These are phyloP conservation scores for Russula emetica DNA, from an alignment of 768 basidiomycete genomes.

Conservation along the genomic window DNA sequence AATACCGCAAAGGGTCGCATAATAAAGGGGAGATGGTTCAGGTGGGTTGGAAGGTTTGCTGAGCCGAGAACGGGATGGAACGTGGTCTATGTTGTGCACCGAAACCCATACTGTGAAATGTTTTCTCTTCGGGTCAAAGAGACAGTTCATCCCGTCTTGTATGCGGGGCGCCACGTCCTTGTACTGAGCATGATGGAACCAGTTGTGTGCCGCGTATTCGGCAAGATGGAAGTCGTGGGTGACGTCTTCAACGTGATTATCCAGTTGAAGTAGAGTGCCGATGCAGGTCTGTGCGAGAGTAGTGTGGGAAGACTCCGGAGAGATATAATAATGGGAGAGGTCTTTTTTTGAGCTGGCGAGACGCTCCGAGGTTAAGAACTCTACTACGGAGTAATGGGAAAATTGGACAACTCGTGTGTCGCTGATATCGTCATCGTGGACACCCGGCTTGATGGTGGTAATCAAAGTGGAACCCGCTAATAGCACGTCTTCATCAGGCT, in stretches of 20 bases:
- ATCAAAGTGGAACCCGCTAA: constrained; percentile 2
- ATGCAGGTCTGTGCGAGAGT: constrained; percentile 2
- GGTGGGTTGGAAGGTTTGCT: too few relatives aligned
- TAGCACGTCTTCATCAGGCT: background rate
- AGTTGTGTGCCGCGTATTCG: constrained; percentile 1
- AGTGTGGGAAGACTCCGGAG: background rate
- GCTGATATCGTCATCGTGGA: background rate
- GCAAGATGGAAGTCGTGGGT: background rate
- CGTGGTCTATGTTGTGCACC: background rate
- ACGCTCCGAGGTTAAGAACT: constrained; percentile 1
- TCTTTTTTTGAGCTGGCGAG: background rate
- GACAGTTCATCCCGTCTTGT: background rate
- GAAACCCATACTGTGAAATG: background rate
- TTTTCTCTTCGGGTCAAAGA: constrained; percentile 3
- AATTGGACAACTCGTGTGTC: background rate
- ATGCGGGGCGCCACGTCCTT: background rate
- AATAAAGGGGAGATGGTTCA: background rate
- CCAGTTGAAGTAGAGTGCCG: background rate
- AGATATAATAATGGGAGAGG: background rate
- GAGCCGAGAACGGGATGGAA: too few relatives aligned
- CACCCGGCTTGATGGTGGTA: background rate
- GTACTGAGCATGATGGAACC: background rate
- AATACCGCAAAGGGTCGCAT: background rate
- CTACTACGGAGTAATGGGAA: constrained; percentile 2
- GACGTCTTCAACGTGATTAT: background rate